Base-by-base conservation (phyloP, 106 monocot genomes). In the Iris macrosiphon region DNA sequence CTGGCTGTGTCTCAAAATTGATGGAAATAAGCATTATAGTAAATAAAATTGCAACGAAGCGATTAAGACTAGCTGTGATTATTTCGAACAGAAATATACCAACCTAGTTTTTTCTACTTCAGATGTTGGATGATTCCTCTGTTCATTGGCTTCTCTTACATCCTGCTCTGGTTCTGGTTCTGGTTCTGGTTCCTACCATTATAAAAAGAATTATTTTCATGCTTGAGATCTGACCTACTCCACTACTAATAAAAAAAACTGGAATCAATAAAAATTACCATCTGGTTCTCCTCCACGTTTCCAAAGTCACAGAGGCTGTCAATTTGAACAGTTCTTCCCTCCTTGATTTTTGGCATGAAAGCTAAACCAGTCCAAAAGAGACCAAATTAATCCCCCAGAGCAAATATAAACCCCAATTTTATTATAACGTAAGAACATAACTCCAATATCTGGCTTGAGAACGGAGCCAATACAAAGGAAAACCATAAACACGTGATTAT, bases 321-420 rank as follows among this genome's bases (percentile, higher is more conserved):
- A 34, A 62, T 33, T 53, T 78, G 40, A 52, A 66, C 26, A 1
- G 65, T 12, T 37, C 74, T 74, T 0, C 70, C 51, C 24, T 30
- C 69, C 41, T 51, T 80, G 18, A 80, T 75, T 28, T 29, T 75
- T 4, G 65, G 70, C 70, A 70, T 65, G 64, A 75, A 80, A 31
- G 80, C 80, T 80, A 41, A 13, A 46, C 5, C 19, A 40, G 21
- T 15, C 24, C 37, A 61, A 33, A 42, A 37, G 46, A 68, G 24
- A 21, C 52, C 31, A 53, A 59, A 7, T 39, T 18, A 52, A 33
- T 8, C 24, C 14, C 14, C n/a, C n/a, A n/a, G n/a, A n/a, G n/a
- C n/a, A n/a, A n/a, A n/a, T n/a, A n/a, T n/a, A n/a, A n/a, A n/a
- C n/a, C n/a, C n/a, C n/a, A n/a, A n/a, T n/a, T n/a, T n/a, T n/a